A percentile compares a stretch with the other conserved stretches of the same genome.
Conservation (phyloP, 345 rosid species). For the Bruguiera parviflora region DNA sequence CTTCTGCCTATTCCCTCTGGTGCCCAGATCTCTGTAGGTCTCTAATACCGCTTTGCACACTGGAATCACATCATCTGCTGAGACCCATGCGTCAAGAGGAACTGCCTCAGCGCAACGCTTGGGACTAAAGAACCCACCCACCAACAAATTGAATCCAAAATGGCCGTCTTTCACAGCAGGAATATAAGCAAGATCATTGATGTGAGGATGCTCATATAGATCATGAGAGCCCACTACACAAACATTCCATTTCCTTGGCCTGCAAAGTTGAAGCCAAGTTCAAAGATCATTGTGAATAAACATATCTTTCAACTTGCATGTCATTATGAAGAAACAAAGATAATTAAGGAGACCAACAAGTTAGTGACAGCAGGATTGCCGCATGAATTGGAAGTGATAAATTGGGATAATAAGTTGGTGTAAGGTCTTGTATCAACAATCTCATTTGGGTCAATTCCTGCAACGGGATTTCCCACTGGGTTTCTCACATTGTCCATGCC, state of each 20-base stretch:
- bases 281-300: background rate
- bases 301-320: background rate
- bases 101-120: conserved; percentile 86
- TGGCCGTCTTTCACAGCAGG: conserved; percentile 74
- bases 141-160: conserved; percentile 85
- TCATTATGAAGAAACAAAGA: no score
- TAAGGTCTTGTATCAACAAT: conserved; percentile 88
- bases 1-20: conserved; percentile 81
- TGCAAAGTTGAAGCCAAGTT: conserved; percentile 25
- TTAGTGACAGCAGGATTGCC: conserved; percentile 75
- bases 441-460: conserved; percentile 88
- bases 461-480: conserved; percentile 90
- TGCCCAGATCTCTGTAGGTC: conserved; percentile 87
- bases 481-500: conserved; percentile 99
- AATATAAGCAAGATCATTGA: conserved; percentile 95
- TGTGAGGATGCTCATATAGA: conserved; percentile 96
- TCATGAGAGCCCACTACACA: conserved; percentile 93
- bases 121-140: conserved; percentile 93
- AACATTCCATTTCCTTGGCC: conserved; percentile 98
- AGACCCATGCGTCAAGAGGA: conserved; percentile 95
- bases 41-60: conserved; percentile 75
- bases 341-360: conserved; percentile 48
- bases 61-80: conserved; percentile 68
- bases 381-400: conserved; percentile 61
- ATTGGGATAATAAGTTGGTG: conserved; percentile 69